Base-by-base conservation (phyloP, 208 protist genomes). In the Trypanosoma avium region DNA sequence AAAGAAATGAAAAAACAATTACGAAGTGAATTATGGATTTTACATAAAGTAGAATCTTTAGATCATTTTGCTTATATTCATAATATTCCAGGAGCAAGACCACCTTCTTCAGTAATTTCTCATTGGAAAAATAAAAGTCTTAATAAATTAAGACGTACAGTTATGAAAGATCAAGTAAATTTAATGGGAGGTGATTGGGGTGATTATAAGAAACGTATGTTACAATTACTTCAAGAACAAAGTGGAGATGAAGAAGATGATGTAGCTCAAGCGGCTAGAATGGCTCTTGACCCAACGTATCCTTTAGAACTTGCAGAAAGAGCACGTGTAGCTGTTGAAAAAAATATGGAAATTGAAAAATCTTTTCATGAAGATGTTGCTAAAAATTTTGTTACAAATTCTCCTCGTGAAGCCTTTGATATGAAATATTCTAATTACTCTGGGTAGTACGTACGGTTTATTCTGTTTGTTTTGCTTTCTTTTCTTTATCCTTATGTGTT, bases 201-300 rank as follows among this genome's bases (percentile, higher is more conserved):
- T 13, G 73, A 86, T 43, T 96, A 96, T 72, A 94, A 94, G 53
- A 81, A 70, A 4, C 83, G 90, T 1, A 62, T 93, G 10, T 33
- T 90, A 0, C 68, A 77, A 0, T 84, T 94, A 76, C 73, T 96
- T 15, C 84, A 88, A 55, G 86, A 93, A 43, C 71, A 88, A 57
- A 87, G 56, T n/a, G 85, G 83, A 42, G 67, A 63, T 21, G 80
- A 77, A 29, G 87, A 96, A 45, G 90, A 96, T 54, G 87, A 93
- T 62, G 79, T 92, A 10, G 90, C 90, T 22, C 77, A 90, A 61
- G 61, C 79, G 15, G 60, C 89, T 30, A 73, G 90, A 13, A 96
- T 96, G 87, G 52, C 85, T n/a, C 63, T 96, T 2, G 90, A 96
- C 56, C 83, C 87, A 27, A 78, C 73, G 17, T 96, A 94, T 66